These are phyloP conservation scores for Asterionellopsis glacialis DNA, from an alignment of 108 stramenopile genomes.

Conservation along the genomic window DNA sequence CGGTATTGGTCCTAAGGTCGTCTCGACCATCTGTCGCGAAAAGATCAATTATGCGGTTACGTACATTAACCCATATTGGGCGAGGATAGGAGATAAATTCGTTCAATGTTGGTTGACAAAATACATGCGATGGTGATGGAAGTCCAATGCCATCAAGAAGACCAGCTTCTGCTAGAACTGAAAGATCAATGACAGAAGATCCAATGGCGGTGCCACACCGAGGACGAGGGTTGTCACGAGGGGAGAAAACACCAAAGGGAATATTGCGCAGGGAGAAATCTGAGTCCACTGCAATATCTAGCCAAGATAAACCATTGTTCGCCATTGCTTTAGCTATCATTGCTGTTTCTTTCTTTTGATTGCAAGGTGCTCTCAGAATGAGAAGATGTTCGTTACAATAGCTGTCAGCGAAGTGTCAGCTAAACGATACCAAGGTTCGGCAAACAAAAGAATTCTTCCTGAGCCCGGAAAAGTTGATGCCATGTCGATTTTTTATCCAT, in stretches of 20 bases:
- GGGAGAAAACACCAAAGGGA: conserved; percentile 83
- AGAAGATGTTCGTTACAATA: no score
- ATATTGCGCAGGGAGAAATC: conserved; percentile 85
- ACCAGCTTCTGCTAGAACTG: conserved; percentile 72
- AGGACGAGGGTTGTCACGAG: conserved; percentile 10
- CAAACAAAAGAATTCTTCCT: no score
- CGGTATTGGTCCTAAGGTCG: conserved; percentile 13
- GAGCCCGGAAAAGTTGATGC: no score
- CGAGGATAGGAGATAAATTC: conserved; percentile 59
- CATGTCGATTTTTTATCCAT: no score
- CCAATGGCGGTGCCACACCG: conserved; percentile 76
- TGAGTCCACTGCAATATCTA: conserved; percentile 51
- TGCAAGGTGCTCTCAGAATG: no score
- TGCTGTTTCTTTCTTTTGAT: not conserved
- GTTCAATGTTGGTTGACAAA: conserved; percentile 58
- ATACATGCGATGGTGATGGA: conserved; percentile 13
- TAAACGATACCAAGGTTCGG: no score
- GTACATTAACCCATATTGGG: conserved; percentile 59
- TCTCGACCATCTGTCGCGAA: conserved; percentile 18
- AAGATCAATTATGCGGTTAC: conserved; percentile 54
- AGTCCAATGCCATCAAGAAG: conserved; percentile 35
- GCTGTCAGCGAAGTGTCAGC: no score
- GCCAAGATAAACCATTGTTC: conserved; percentile 24
- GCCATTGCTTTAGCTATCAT: not conserved
- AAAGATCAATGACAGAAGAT: conserved; percentile 57